Conservation (phyloP, 2,329 filamentous ascomycete species). For the Botrytis medusae region DNA sequence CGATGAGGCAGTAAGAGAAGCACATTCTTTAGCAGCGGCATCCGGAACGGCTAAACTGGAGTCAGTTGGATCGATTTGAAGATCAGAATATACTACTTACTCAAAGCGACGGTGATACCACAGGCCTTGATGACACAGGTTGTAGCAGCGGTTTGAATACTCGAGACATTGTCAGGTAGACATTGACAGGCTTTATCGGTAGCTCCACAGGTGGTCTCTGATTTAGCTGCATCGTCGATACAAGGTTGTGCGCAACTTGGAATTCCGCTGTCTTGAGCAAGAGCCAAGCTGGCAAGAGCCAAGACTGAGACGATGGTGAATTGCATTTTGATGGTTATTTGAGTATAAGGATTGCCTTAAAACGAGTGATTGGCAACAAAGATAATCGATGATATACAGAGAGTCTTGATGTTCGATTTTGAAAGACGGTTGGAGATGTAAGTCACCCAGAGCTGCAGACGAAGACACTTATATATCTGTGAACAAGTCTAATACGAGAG, state of each 20-base stretch:
- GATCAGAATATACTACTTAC: slow-evolving; percentile 1
- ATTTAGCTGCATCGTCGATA: slow-evolving; percentile 5
- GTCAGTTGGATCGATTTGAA: neutral
- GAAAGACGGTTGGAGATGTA: neutral
- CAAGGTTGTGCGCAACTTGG: slow-evolving; percentile 19
- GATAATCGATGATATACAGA: neutral
- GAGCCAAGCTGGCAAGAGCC: slow-evolving; percentile 14
- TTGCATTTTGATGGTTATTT: slow-evolving; percentile 16
- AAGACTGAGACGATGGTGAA: slow-evolving; percentile 17
- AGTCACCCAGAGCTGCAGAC: slow-evolving; percentile 12
- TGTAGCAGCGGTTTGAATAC: slow-evolving; percentile 18
- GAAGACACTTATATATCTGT: slow-evolving; percentile 13
- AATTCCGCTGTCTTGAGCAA: slow-evolving; percentile 14
- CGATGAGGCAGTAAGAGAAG: slow-evolving; percentile 6
- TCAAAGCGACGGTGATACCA: slow-evolving; percentile 9
- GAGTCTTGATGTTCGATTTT: neutral
- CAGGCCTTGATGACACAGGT: slow-evolving; percentile 14
- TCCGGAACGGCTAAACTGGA: neutral
- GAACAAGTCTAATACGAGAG: neutral
- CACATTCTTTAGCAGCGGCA: slow-evolving; percentile 7
- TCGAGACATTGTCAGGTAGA: neutral
- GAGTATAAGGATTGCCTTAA: slow-evolving; percentile 16
- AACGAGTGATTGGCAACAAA: slow-evolving; percentile 20
- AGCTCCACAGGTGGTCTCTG: slow-evolving; percentile 11
- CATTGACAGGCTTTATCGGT: slow-evolving; percentile 21